Conservation (phyloP, 169 alveolate species). For the Eimeria acervulina region DNA sequence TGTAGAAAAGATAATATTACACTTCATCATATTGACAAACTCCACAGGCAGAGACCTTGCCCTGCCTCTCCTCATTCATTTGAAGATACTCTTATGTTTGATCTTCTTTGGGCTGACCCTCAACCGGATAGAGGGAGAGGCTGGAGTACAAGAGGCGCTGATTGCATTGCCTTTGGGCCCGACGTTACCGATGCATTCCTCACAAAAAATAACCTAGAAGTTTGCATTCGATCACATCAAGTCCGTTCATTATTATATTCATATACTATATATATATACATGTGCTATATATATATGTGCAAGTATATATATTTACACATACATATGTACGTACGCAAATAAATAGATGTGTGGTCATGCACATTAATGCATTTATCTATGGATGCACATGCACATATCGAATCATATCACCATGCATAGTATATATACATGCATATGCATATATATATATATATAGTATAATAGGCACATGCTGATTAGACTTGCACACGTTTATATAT, state of each 20-base stretch:
- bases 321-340: neutral
- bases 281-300: too few relatives aligned
- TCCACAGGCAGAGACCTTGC: slow-evolving; percentile 92
- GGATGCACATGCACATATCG: neutral
- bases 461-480: too few relatives aligned
- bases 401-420: too few relatives aligned
- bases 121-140: slow-evolving; percentile 91
- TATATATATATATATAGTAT: too few relatives aligned
- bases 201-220: slow-evolving; percentile 91
- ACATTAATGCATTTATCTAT: neutral
- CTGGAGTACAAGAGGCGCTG: slow-evolving; percentile 93
- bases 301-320: too few relatives aligned
- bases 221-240: slow-evolving; percentile 95
- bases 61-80: slow-evolving; percentile 92
- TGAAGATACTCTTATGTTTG: slow-evolving; percentile 94
- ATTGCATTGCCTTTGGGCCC: slow-evolving; percentile 95
- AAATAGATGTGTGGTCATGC: too few relatives aligned
- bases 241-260: too few relatives aligned
- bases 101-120: slow-evolving; percentile 96
- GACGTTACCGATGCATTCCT: slow-evolving; percentile 94
- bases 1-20: slow-evolving; percentile 93
- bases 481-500: too few relatives aligned
- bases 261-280: too few relatives aligned
- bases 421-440: neutral
- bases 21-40: slow-evolving; percentile 89